Evolutionary conservation across 768 basidiomycete genomes (phyloP).

Genomic region (Leccinellum albellum): DNA sequence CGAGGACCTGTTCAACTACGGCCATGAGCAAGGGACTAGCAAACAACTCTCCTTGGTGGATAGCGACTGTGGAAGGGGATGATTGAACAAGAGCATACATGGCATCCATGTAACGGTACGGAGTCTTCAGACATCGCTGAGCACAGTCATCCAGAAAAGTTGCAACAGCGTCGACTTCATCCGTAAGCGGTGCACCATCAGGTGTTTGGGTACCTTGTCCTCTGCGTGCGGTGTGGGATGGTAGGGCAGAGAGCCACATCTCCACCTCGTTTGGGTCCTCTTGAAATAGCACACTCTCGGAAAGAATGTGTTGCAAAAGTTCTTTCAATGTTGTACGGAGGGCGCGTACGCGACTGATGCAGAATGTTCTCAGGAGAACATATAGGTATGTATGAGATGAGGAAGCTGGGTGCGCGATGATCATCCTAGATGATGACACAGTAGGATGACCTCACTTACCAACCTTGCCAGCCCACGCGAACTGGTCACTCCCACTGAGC

Average conservation of each 20-base stretch:
- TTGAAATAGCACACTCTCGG: slow-evolving; percentile 74
- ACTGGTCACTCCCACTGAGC: slow-evolving; percentile 74
- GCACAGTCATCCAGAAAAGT: slow-evolving; percentile 79
- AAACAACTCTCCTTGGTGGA: slow-evolving; percentile 22
- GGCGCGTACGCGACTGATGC: no score
- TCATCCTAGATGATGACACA: background rate
- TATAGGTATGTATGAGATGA: slow-evolving; percentile 58
- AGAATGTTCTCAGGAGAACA: no score
- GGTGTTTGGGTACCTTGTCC: slow-evolving; percentile 40
- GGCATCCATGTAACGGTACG: slow-evolving; percentile 83
- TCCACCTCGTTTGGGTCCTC: slow-evolving; percentile 67
- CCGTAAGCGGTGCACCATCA: slow-evolving; percentile 50
- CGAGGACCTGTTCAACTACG: slow-evolving; percentile 70
- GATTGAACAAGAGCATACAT: slow-evolving; percentile 36
- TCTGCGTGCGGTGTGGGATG: slow-evolving; percentile 34
- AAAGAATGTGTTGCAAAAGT: slow-evolving; percentile 65
- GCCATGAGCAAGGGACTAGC: slow-evolving; percentile 81
- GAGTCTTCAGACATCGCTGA: slow-evolving; percentile 75
- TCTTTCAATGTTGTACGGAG: slow-evolving; percentile 42
- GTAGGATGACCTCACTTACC: slow-evolving; percentile 41
- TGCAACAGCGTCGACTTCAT: slow-evolving; percentile 55
- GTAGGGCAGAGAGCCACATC: slow-evolving; percentile 71
- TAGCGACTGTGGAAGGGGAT: background rate
- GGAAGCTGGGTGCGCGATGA: slow-evolving; percentile 30
- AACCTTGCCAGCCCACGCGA: slow-evolving; percentile 71